phyloP scores from a whole-genome alignment of 2,329 filamentous ascomycete species.

The Epicoccum sorghinum region DNA sequence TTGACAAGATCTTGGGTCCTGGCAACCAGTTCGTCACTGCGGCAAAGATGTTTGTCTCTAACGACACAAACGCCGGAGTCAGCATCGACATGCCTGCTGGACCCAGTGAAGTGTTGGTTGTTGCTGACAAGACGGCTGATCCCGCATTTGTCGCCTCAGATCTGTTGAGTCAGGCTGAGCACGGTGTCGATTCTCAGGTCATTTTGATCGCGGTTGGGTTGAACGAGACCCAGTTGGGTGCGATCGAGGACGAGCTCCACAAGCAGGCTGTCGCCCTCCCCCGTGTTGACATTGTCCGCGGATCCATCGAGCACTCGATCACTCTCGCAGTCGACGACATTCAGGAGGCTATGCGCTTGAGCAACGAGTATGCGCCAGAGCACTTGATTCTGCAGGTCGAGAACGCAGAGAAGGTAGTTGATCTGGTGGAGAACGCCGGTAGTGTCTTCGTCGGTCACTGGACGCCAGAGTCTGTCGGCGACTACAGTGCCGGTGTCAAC shows the following conservation, averaged over 20 bases:
- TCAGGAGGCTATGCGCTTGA: constrained; percentile 76
- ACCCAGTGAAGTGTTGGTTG: constrained; percentile 93
- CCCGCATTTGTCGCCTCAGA: constrained; percentile 96
- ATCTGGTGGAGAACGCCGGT: constrained; percentile 87
- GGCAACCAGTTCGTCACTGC: constrained; percentile 99
- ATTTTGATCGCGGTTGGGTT: constrained; percentile 87
- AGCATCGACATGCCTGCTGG: constrained; percentile 99
- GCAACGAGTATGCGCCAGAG: constrained; percentile 95
- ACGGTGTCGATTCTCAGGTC: constrained; percentile 95
- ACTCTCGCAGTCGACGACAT: constrained; percentile 80
- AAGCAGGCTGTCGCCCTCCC: constrained; percentile 85
- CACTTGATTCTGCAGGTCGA: constrained; percentile 91
- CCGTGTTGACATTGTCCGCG: constrained; percentile 89
- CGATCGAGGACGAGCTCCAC: constrained; percentile 92
- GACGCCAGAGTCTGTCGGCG: constrained; percentile 97
- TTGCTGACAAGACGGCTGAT: constrained; percentile 86
- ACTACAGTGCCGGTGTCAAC: constrained; percentile 98
- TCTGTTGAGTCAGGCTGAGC: constrained; percentile 92
- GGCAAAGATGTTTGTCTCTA: constrained; percentile 97
- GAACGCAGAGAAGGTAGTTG: constrained; percentile 75
- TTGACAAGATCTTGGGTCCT: constrained; percentile 97
- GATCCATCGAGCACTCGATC: constrained; percentile 88
- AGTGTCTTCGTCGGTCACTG: constrained; percentile 95
- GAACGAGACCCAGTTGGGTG: constrained; percentile 71
- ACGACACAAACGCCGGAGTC: constrained; percentile 93